A percentile compares a stretch with the other conserved stretches of the same genome.
These are phyloP conservation scores for Botrytis medusae DNA, from an alignment of 2,329 filamentous ascomycete species.

Conservation along the genomic window DNA sequence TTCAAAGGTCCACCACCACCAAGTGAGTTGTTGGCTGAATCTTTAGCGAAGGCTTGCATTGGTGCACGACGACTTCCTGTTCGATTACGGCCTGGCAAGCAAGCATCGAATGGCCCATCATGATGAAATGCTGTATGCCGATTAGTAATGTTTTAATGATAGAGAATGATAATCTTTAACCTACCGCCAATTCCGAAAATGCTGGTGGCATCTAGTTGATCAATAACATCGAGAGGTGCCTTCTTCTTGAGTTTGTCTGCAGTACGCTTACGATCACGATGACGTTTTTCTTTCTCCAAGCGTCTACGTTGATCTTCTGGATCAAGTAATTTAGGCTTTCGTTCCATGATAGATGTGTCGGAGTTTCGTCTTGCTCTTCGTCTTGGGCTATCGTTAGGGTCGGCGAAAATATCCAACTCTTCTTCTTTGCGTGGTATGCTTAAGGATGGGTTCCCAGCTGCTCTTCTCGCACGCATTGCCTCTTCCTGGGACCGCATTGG, in stretches of 20 bases:
- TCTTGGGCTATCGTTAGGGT: slow-evolving; percentile 40
- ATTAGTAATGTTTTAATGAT: not conserved
- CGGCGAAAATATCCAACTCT: slow-evolving; percentile 40
- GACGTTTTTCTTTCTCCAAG: slow-evolving; percentile 54
- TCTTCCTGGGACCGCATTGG: slow-evolving; percentile 67
- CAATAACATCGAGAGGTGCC: slow-evolving; percentile 76
- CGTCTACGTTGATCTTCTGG: slow-evolving; percentile 62
- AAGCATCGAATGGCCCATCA: slow-evolving; percentile 94
- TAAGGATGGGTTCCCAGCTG: slow-evolving; percentile 41
- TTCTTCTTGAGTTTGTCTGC: slow-evolving; percentile 43
- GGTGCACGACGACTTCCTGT: slow-evolving; percentile 80
- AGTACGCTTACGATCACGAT: slow-evolving; percentile 40
- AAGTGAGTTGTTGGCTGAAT: slow-evolving; percentile 87
- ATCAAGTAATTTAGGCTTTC: slow-evolving; percentile 50
- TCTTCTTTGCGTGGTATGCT: slow-evolving; percentile 17
- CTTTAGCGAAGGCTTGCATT: slow-evolving; percentile 94
- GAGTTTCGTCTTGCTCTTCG: slow-evolving; percentile 71
- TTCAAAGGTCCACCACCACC: slow-evolving; percentile 86
- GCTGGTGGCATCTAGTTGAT: slow-evolving; percentile 93
- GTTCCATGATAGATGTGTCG: slow-evolving; percentile 68
- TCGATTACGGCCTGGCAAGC: slow-evolving; percentile 90
- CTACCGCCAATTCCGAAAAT: slow-evolving; percentile 90
- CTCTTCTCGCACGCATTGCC: slow-evolving; percentile 53
- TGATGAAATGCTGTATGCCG: slow-evolving; percentile 82
- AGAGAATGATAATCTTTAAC: slow-evolving; percentile 42